phyloP scores from a whole-genome alignment of 2,329 filamentous ascomycete species.

The Alternaria sp. region DNA sequence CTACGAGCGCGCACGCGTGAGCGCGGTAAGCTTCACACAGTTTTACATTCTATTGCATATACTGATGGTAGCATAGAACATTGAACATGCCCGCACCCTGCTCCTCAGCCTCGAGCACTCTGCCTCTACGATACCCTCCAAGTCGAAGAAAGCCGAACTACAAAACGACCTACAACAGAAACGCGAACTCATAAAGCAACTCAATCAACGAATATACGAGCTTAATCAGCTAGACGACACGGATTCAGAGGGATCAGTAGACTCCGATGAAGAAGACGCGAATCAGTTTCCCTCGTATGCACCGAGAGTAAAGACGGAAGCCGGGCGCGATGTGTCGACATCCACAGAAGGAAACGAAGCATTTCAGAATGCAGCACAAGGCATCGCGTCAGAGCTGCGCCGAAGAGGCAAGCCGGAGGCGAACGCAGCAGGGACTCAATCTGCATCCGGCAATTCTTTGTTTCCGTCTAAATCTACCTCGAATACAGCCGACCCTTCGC shows the following conservation, averaged over 20 bases:
- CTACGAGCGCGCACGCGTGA: constrained; percentile 68
- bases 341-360: constrained; percentile 40
- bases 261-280: constrained; percentile 52
- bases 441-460: constrained; percentile 46
- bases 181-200: constrained; percentile 68
- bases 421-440: constrained; percentile 26
- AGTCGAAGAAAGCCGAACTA: constrained; percentile 62
- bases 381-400: constrained; percentile 43
- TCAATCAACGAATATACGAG: constrained; percentile 71
- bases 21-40: constrained; percentile 54
- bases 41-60: background rate
- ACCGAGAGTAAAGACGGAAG: constrained; percentile 44
- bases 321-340: constrained; percentile 41
- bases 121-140: constrained; percentile 54
- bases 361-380: constrained; percentile 42
- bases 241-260: constrained; percentile 41
- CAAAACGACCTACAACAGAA: constrained; percentile 70
- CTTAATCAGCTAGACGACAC: constrained; percentile 65
- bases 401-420: constrained; percentile 34
- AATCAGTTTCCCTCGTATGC: constrained; percentile 52
- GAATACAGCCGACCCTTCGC: constrained; percentile 34
- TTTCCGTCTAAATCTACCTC: constrained; percentile 47
- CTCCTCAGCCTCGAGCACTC: constrained; percentile 76
- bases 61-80: constrained; percentile 59
- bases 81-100: constrained; percentile 72